Base-by-base conservation (phyloP, 75 land plant genomes). In the Cupressus sempervirens region DNA sequence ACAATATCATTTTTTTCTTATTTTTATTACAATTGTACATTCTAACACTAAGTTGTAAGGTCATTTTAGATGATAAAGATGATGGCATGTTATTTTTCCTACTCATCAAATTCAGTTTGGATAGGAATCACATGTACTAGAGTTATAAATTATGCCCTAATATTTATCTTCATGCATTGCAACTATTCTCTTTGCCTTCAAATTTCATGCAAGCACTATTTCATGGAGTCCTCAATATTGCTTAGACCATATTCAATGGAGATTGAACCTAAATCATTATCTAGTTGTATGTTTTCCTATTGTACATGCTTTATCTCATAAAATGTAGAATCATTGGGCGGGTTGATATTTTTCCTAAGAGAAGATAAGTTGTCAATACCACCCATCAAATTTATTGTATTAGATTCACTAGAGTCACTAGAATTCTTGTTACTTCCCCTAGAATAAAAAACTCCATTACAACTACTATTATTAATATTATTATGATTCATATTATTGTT, bases 131-230 rank as follows among this genome's bases (percentile, higher is more conserved):
- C 84, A 85, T 94, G 92, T 20, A 94, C 85, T 62, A 93, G 80
- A 50, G 94, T 93, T 88, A 97, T 90, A 32, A 91, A 83, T 84
- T 90, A 92, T 53, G 94, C 93, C 83, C 89, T 86, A 32, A 97
- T 91, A 54, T 97, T 98, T 85, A 94, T 84, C 90, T 97, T 98
- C 86, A 93, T 53, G 10, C 90, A 92, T 84, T 96, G 96, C 77
- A 97, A 77, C 58, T 94, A 93, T 84, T 93, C 96, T 81, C 99
- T 94, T 86, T 93, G 90, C 62, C 93, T 91, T 34, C 91, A 35
- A 70, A 97, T 84, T 65, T 86, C 89, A 74, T 89, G 89, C 54
- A 97, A 84, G 36, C 91, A 90, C 86, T 94, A 95, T 86, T 93
- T 91, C 81, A 95, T 56, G 41, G 90, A 52, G 34, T 91, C 95